phyloP scores from a whole-genome alignment of 164 flowering plant genomes.

The Protea cynaroides region DNA sequence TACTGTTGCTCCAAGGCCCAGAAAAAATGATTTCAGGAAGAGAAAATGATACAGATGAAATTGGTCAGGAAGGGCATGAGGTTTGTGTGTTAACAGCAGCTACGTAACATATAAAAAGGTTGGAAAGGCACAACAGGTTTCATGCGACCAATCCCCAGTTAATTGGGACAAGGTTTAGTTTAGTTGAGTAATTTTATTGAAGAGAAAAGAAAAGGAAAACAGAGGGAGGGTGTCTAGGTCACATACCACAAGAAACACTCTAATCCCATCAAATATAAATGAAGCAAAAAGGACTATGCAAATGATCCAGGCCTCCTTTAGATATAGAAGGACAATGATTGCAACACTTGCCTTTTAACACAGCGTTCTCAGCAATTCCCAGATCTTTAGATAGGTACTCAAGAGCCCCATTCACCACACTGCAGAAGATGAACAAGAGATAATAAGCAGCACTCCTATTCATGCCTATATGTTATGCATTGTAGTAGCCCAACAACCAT shows the following conservation, averaged over 20 bases:
- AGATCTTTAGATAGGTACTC: conserved; percentile 93
- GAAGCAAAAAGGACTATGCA: not conserved
- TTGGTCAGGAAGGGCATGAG: too few species aligned
- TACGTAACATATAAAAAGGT: too few species aligned
- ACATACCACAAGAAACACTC: not conserved
- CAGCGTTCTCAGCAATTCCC: conserved; percentile 78
- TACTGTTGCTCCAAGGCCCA: too few species aligned
- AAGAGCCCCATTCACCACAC: conserved; percentile 99
- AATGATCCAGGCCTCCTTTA: not conserved
- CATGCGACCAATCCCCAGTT: too few species aligned
- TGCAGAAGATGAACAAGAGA: conserved; percentile 23
- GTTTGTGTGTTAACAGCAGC: too few species aligned
- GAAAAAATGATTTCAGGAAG: too few species aligned
- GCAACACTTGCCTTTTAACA: conserved; percentile 66
- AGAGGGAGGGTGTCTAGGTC: not conserved
- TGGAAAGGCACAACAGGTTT: too few species aligned
- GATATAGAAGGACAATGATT: not conserved
- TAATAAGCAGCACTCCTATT: not conserved
- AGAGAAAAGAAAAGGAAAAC: too few species aligned
- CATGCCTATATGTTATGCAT: not conserved
- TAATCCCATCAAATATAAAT: not conserved
- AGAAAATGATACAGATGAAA: too few species aligned
- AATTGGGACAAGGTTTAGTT: too few species aligned
- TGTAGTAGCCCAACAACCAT: not conserved
- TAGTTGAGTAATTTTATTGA: too few species aligned